phyloP scores from a whole-genome alignment of 2,329 filamentous ascomycete species.

The Emmonsiellopsis sp. region DNA sequence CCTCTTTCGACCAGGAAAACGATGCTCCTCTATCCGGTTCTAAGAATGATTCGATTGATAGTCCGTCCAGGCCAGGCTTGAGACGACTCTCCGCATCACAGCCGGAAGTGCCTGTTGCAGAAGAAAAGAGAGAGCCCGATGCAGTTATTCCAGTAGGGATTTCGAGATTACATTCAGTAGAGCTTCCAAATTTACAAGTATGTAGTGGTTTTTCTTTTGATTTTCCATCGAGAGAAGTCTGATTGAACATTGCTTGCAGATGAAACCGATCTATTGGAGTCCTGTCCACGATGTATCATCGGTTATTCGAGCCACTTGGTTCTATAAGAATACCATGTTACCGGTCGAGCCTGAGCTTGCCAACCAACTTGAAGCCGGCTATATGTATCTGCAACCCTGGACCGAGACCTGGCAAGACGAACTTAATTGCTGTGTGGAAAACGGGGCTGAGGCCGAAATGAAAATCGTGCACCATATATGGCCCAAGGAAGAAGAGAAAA shows the following conservation, averaged over 20 bases:
- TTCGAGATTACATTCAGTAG: slow-evolving; percentile 82
- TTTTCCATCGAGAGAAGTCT: background rate
- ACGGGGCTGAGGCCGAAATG: slow-evolving; percentile 81
- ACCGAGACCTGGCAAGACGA: slow-evolving; percentile 90
- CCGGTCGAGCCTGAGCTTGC: slow-evolving; percentile 78
- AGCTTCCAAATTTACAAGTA: slow-evolving; percentile 59
- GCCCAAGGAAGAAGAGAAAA: slow-evolving; percentile 48
- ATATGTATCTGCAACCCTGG: slow-evolving; percentile 77
- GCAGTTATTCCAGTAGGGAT: slow-evolving; percentile 73
- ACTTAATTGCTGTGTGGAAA: slow-evolving; percentile 77
- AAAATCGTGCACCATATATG: slow-evolving; percentile 80
- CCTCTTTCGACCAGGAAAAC: background rate
- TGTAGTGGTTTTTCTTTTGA: background rate
- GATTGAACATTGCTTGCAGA: slow-evolving; percentile 39
- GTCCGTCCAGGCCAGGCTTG: slow-evolving; percentile 7
- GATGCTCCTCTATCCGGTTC: background rate
- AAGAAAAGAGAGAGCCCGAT: slow-evolving; percentile 24
- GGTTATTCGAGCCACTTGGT: slow-evolving; percentile 87
- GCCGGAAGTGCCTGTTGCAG: background rate
- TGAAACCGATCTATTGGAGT: slow-evolving; percentile 98
- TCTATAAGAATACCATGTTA: slow-evolving; percentile 91
- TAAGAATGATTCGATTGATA: background rate
- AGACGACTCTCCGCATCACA: slow-evolving; percentile 2
- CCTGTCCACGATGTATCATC: slow-evolving; percentile 80
- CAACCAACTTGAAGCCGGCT: slow-evolving; percentile 88